phyloP scores from a whole-genome alignment of 345 rosid species.

The Euphorbia pulcherrima region DNA sequence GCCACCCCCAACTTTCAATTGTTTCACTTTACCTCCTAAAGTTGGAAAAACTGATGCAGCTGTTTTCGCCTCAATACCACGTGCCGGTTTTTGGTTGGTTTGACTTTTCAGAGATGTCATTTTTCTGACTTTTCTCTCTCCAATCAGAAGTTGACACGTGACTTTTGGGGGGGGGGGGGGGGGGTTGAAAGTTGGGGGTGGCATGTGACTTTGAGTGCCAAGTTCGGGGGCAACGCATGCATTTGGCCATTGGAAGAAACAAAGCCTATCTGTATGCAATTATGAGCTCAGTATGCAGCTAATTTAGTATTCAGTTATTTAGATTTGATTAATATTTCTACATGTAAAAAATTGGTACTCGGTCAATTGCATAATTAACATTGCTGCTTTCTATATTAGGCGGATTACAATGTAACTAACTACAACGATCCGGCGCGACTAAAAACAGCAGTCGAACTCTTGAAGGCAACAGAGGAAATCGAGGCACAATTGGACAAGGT shows the following conservation, averaged over 20 bases:
- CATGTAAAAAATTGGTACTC: background rate
- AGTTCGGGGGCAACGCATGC: too few species aligned
- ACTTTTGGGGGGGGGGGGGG: too few species aligned
- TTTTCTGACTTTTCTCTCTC: too few species aligned
- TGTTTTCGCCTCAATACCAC: too few species aligned
- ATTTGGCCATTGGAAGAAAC: background rate
- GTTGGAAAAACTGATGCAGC: too few species aligned
- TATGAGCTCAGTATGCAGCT: background rate
- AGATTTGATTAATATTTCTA: background rate
- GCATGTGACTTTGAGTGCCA: too few species aligned
- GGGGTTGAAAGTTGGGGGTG: too few species aligned
- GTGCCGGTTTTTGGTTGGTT: too few species aligned
- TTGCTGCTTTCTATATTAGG: slow-evolving; percentile 36
- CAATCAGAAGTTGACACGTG: too few species aligned
- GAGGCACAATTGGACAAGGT: slow-evolving; percentile 69
- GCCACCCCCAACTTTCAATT: too few species aligned
- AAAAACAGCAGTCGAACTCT: slow-evolving; percentile 73
- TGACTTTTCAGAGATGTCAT: too few species aligned
- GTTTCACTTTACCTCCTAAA: too few species aligned
- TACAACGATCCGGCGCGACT: slow-evolving; percentile 55
- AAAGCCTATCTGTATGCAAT: background rate
- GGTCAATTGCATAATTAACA: background rate
- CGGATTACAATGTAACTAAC: slow-evolving; percentile 68
- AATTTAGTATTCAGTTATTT: background rate
- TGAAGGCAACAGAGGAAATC: slow-evolving; percentile 65